phyloP scores from a whole-genome alignment of 345 rosid species.

The Excoecaria cochinchinensis region DNA sequence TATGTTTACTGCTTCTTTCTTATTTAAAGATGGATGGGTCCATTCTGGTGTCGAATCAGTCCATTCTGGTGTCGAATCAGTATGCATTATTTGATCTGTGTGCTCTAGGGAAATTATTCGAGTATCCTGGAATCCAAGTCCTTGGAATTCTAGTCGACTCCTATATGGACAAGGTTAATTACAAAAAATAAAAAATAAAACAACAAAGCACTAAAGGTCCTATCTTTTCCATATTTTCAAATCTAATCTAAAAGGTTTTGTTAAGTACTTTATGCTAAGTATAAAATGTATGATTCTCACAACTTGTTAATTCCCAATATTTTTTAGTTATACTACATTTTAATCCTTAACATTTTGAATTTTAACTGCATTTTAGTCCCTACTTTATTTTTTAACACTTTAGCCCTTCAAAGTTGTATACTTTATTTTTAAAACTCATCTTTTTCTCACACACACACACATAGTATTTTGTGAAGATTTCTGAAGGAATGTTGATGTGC shows the following conservation, averaged over 20 bases:
- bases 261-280: not conserved
- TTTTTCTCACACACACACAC: not conserved
- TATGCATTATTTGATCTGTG: not conserved
- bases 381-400: not conserved
- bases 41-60: not conserved
- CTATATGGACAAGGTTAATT: too few species aligned
- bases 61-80: not conserved
- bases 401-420: not conserved
- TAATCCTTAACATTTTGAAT: not conserved
- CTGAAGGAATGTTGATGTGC: constrained; percentile 20
- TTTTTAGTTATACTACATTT: not conserved
- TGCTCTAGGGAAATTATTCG: not conserved
- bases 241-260: not conserved
- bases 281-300: not conserved
- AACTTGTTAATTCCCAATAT: not conserved
- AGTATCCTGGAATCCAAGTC: not conserved
- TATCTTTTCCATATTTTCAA: not conserved
- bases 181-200: too few species aligned
- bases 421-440: not conserved
- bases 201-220: not conserved
- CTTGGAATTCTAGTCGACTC: not conserved
- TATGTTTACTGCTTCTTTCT: not conserved
- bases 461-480: not conserved
- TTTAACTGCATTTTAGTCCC: not conserved
- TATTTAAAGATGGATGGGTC: not conserved